Percentiles rank a stretch among this genome's conserved stretches.
phyloP scores from a whole-genome alignment of 805 yeast genomes.

The Lipomyces sp. region DNA sequence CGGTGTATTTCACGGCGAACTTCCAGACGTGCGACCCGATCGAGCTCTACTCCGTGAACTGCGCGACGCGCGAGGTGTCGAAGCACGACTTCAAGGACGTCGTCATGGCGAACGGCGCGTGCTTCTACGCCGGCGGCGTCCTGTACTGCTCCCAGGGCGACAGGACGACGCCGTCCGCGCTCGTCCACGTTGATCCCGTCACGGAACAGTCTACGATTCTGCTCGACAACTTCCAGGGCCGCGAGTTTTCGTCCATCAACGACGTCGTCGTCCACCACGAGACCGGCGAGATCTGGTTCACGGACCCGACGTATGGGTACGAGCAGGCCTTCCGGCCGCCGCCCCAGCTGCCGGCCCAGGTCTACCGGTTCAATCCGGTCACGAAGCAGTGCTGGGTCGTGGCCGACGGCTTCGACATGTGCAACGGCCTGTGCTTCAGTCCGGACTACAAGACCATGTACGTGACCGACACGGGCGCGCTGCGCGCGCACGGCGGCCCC shows the following conservation, averaged over 20 bases:
- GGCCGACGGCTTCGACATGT: constrained; percentile 22
- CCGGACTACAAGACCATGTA: constrained; percentile 22
- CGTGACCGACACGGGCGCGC: constrained; percentile 24
- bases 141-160: constrained; percentile 27
- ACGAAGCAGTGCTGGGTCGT: constrained; percentile 11
- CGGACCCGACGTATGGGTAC: constrained; percentile 26
- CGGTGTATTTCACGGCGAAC: constrained; percentile 24
- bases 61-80: constrained; percentile 8
- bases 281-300: constrained; percentile 28
- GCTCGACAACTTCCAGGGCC: constrained; percentile 24
- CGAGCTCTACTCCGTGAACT: constrained; percentile 15
- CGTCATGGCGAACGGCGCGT: constrained; percentile 25
- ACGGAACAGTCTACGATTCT: constrained; percentile 8
- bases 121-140: constrained; percentile 14
- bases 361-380: constrained; percentile 22
- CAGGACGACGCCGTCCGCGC: constrained; percentile 9
- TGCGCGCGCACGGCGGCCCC: constrained; percentile 23
- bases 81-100: constrained; percentile 14
- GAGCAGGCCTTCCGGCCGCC: constrained; percentile 23
- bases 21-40: constrained; percentile 21
- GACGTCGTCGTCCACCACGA: constrained; percentile 28
- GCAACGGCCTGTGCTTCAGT: constrained; percentile 29
- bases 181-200: constrained; percentile 20
- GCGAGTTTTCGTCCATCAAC: constrained; percentile 24
- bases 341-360: constrained; percentile 21